Base-by-base conservation (phyloP, 805 yeast species). In the Sugiyamaella floridensis region DNA sequence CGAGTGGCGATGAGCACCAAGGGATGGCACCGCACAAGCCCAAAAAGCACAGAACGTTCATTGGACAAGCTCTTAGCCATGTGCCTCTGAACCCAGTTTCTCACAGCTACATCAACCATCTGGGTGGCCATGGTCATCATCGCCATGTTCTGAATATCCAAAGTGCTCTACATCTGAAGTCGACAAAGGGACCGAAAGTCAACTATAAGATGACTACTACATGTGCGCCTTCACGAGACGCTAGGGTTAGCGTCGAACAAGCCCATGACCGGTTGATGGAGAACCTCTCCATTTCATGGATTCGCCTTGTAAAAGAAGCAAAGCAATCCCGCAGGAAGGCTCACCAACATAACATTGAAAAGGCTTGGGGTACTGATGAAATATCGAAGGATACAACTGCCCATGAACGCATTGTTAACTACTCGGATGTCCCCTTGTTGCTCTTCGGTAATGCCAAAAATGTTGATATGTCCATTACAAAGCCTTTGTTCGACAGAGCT, bases 201-300 rank as follows among this genome's bases (percentile, higher is more conserved):
- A 40, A 37, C 19, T 50, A 50, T 29, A 45, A 14, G 15, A 43
- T 50, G 49, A 43, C 28, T 12, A n/a, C 46, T n/a, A 20, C 40
- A 4, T 32, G 29, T 26, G 49, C 43, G 7, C 53, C 53, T 20
- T 40, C 53, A 1, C 52, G 42, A 19, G 47, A 43, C 2, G 19
- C 22, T 22, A 40, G 43, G 4, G 60, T 66, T 22, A 57, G 67
- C 12, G 56, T 70, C 7, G 69, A 58, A 4, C 67, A 62, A 26
- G 70, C 75, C 5, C 61, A 68, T 2, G 55, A 68, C 20, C 61
- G 66, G 19, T 61, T 86, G 19, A 66, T 75, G 41, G 72, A 75
- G 50, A 71, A 76, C 50, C 73, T 82, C 20, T 76, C 86, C 0
- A 68, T 69, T 16, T 80, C 87, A 0, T 90, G 98, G 98, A 77